Evolutionary conservation across 2,329 filamentous ascomycete species (phyloP), one percentile per base, ranked within the genome.

Genomic region (Curvularia lunata): DNA sequence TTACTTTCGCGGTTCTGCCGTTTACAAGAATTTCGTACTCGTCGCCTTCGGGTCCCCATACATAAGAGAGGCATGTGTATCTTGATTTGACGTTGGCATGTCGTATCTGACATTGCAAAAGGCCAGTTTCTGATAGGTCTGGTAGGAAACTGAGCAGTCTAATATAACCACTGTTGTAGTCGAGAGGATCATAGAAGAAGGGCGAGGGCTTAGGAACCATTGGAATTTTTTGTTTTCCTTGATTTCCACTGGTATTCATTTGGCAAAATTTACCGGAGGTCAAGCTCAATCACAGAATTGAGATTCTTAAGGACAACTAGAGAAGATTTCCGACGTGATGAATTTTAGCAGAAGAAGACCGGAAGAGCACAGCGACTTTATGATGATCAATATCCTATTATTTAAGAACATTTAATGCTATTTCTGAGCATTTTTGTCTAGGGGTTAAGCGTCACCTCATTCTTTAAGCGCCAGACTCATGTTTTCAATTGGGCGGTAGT

Each of bases 41-140:
- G 13, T 43, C 13, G 4, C 27, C 21, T 12, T 48, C 16, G 10
- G 49, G 42, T 3, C 58, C 58, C 61, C 61, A 63, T 23, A 56
- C 43, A 25, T 63, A 63, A 4, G 61, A 63, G 3, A 63, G 52
- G 38, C 61, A 63, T 13, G 43, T 52, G 42, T 63, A 59, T 25
- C 9, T 25, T 23, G 21, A 23, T 16, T 25, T 25, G 12, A 25
- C 13, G 10, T 1, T 42, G 40, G 21, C 19, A 16, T 42, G 21
- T 13, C 40, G 16, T 25, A 42, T 25, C 23, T 42, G 21, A 9
- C 40, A 42, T 16, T 42, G 40, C 12, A 42, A 16, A 12, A 42
- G 40, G 19, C 40, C 40, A 5, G 21, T 16, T 16, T 42, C 5
- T 6, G 40, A 62, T 2, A 59, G 43, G 4, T 49, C 9, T 4